A percentile compares a stretch with the other conserved stretches of the same genome.
These are phyloP conservation scores for Keithomyces neogunnii DNA, from an alignment of 2,329 filamentous ascomycete genomes.

Conservation along the genomic window DNA sequence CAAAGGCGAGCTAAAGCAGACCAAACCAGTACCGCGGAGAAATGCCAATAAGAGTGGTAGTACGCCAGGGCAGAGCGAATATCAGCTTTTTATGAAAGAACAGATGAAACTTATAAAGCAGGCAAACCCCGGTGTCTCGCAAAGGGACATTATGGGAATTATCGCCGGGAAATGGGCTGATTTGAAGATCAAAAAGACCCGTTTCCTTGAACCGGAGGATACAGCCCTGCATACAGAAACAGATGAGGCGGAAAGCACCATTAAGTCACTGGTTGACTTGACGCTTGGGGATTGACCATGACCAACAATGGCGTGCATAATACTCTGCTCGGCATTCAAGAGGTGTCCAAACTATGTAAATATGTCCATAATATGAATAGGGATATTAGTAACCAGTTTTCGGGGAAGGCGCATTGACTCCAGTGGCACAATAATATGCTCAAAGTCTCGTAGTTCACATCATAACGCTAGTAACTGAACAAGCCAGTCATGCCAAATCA, in stretches of 20 bases:
- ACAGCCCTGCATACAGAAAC: neutral
- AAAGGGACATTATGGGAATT: slow-evolving; percentile 61
- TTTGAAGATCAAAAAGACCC: slow-evolving; percentile 33
- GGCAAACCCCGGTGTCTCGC: slow-evolving; percentile 46
- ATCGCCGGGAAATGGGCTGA: slow-evolving; percentile 55
- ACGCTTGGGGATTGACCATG: slow-evolving; percentile 13
- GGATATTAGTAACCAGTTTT: too few relatives aligned
- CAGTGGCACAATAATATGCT: too few relatives aligned
- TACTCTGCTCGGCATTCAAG: neutral
- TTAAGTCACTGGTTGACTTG: slow-evolving; percentile 16
- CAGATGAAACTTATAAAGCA: slow-evolving; percentile 55
- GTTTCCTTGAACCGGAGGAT: neutral
- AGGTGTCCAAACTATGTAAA: neutral
- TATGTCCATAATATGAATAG: too few relatives aligned
- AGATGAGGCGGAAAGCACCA: slow-evolving; percentile 8
- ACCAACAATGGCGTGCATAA: neutral
- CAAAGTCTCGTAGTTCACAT: too few relatives aligned
- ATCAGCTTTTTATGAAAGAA: slow-evolving; percentile 52
- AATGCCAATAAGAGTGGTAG: slow-evolving; percentile 8
- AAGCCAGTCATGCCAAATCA: too few relatives aligned
- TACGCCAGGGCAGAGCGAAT: slow-evolving; percentile 28
- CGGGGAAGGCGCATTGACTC: too few relatives aligned
- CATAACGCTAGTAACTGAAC: too few relatives aligned
- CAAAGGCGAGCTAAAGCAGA: slow-evolving; percentile 62
- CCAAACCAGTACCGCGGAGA: slow-evolving; percentile 59